phyloP scores from a whole-genome alignment of 768 basidiomycete species.

The Mycena venus region DNA sequence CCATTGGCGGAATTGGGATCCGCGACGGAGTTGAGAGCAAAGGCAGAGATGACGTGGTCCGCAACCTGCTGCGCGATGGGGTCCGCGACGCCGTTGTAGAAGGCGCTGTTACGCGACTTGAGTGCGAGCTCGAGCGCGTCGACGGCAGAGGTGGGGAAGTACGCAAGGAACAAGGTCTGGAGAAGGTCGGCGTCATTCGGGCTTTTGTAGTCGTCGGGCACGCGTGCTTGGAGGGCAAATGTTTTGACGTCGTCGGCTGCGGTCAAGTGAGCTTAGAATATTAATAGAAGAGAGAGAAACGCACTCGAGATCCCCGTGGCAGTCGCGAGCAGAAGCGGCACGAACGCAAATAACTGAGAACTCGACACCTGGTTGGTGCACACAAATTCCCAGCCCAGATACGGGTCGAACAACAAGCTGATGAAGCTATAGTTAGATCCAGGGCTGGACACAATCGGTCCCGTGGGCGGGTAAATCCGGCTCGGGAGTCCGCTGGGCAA shows the following conservation, averaged over 20 bases:
- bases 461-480: constrained; percentile 64
- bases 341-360: constrained; percentile 83
- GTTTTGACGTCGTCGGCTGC: constrained; percentile 53
- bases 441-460: constrained; percentile 7
- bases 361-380: constrained; percentile 66
- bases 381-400: constrained; percentile 80
- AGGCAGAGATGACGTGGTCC: constrained; percentile 75
- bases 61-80: constrained; percentile 71
- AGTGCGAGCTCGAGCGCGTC: constrained; percentile 75
- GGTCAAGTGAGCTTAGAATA: constrained; percentile 1
- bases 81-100: constrained; percentile 69
- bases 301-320: constrained; percentile 50
- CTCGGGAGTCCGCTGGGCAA: constrained; percentile 74
- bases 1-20: constrained; percentile 46
- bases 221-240: constrained; percentile 76
- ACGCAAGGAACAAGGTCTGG: constrained; percentile 79
- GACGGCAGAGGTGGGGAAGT: constrained; percentile 71
- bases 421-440: constrained; percentile 60
- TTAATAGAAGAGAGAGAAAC: constrained; percentile 31
- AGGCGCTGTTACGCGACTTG: constrained; percentile 60
- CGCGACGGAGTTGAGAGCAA: constrained; percentile 64
- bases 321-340: constrained; percentile 60
- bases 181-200: constrained; percentile 63
- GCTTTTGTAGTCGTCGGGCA: constrained; percentile 69
- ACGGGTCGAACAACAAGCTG: constrained; percentile 72